Percentiles rank a stretch among this genome's conserved stretches.
Conservation (phyloP, 495 filamentous ascomycete species). For the Terfezia claveryi region DNA sequence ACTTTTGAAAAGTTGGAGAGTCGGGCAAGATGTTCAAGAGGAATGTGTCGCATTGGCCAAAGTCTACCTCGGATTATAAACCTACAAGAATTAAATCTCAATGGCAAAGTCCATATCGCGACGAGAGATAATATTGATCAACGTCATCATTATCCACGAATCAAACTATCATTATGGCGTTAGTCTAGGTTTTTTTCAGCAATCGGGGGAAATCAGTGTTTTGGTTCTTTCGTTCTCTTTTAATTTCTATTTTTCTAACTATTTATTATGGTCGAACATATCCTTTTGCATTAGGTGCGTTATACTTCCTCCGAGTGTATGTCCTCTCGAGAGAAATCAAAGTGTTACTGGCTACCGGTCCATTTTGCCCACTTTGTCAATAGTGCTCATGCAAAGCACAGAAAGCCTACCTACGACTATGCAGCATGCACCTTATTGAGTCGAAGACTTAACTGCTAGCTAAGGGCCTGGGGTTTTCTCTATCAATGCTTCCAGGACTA, state of each 20-base stretch:
- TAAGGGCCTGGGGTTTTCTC: no score
- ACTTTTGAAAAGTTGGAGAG: slow-evolving; percentile 59
- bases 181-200: background rate
- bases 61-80: slow-evolving; percentile 13
- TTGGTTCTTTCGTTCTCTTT: background rate
- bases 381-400: no score
- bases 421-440: no score
- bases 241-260: no score
- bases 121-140: background rate
- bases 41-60: slow-evolving; percentile 33
- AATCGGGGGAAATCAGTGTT: background rate
- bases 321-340: no score
- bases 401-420: no score
- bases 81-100: background rate
- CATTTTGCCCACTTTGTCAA: no score
- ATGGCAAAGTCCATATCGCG: background rate
- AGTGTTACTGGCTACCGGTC: no score
- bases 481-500: no score
- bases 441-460: no score
- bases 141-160: background rate
- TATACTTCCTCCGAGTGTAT: no score
- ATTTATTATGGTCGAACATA: background rate
- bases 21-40: slow-evolving; percentile 54
- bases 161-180: background rate
- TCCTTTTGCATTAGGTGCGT: background rate